Evolutionary conservation across 2,329 filamentous ascomycete species (phyloP), one percentile per base, ranked within the genome.

Genomic region (Cytospora mali): DNA sequence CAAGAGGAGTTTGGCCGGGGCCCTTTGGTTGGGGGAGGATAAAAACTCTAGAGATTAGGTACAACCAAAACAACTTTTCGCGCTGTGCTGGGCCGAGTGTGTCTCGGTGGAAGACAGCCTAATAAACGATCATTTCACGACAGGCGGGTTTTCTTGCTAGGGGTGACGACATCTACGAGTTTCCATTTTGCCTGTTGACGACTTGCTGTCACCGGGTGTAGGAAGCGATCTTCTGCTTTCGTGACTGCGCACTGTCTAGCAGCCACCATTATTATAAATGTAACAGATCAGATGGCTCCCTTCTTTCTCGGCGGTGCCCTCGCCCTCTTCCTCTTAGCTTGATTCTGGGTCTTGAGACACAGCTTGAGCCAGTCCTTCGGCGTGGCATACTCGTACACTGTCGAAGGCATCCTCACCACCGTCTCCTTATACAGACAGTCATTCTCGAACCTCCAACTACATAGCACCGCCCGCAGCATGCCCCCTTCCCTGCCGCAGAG

Each of bases 401-500:
- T 63, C 6, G 55, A 62, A 6, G 66, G 62, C 64, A 69, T 68
- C 23, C 66, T 63, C 18, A 69, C 57, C 5, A 69, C 68, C 2
- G 68, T 62, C 57, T 69, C 67, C 55, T 68, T 69, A 51, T 65
- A 68, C 21, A 69, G 63, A 25, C 64, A 68, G 50, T 69, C 66
- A 23, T 66, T 68, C 42, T 68, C 66, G 21, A 68, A 69, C 33
- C 62, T 62, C 67, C 66, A 69, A 46, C 66, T 68, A 51, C 71
- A 74, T 14, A 71, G 49, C 14, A 74, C 62, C 2, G 70, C 70
- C 9, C 71, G 63, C 42, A 71, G 55, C 71, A 74, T 74, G 1
- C 73, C 73, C 6, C 72, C 70, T 58, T 75, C 71, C 3, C 66
- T 64, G 13, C 71, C 73, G 46, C 69, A 71, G 25, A 74, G 62